Evolutionary conservation across 108 stramenopile genomes (phyloP), one percentile per base, ranked within the genome.

Genomic region (Nannochloropsis gaditana): DNA sequence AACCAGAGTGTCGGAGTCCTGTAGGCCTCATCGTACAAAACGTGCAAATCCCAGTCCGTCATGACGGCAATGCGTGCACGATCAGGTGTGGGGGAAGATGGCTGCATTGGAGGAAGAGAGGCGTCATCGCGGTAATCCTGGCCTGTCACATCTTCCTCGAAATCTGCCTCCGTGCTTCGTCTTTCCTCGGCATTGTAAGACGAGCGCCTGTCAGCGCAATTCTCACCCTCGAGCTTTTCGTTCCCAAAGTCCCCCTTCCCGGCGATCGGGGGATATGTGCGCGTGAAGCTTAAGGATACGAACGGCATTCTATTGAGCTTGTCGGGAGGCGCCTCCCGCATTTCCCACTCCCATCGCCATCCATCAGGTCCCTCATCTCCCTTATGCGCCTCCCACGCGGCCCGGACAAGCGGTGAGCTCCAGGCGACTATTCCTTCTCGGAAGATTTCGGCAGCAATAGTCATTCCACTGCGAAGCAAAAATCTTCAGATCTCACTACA

Each of bases 341-440:
- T n/a, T n/a, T 73, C 59, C 59, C 59, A 73, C 59, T 73, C 59
- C 59, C 59, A 73, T n/a, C 59, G 15, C 59, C 59, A 73, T n/a
- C 59, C 59, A 73, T 73, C 59, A 73, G 59, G 59, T n/a, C 19
- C 19, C n/a, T 73, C 59, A 15, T 5, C 6, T n/a, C 59, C 59
- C 59, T n/a, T n/a, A n/a, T n/a, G 19, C 59, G 15, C 59, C 59
- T 73, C n/a, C 59, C 59, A 73, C n/a, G 59, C 59, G 0, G 59
- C 59, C n/a, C n/a, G 59, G n/a, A n/a, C 59, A 2, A 4, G 59
- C n/a, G 59, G 59, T 73, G 59, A 73, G 59, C 2, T 73, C 59
- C 59, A 73, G 2, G 59, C 59, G 15, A n/a, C 15, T 73, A 73
- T 4, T 4, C 59, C 59, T 15, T 73, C 19, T 73, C 59, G 59